Conservation (phyloP, 495 filamentous ascomycete species). For the Rhizodiscina lignyota region DNA sequence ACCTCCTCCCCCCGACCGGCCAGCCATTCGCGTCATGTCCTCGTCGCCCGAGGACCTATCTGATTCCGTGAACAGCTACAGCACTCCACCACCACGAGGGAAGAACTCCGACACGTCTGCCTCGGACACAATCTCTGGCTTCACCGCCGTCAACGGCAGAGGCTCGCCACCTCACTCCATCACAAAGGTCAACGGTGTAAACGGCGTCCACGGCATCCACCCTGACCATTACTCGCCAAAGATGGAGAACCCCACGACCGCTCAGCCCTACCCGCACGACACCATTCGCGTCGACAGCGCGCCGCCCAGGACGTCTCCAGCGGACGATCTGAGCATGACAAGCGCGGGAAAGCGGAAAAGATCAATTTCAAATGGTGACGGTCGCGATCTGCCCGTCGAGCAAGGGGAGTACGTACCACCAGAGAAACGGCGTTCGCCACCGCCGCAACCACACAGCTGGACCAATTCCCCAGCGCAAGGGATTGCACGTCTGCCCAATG, state of each 20-base stretch:
- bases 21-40: too few species aligned
- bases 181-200: too few species aligned
- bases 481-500: neutral
- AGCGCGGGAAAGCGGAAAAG: slow-evolving; percentile 10
- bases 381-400: too few species aligned
- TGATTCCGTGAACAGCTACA: too few species aligned
- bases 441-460: too few species aligned
- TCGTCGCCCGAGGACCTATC: too few species aligned
- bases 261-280: neutral
- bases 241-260: neutral
- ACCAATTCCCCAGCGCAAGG: neutral
- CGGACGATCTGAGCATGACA: neutral
- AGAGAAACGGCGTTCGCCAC: neutral
- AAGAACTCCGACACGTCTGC: too few species aligned
- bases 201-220: neutral
- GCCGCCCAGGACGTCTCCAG: too few species aligned
- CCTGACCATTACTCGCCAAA: neutral
- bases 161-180: neutral
- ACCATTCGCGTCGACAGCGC: neutral
- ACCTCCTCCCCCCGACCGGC: too few species aligned
- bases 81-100: too few species aligned
- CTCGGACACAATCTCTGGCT: too few species aligned
- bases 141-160: neutral
- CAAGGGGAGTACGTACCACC: too few species aligned
- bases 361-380: slow-evolving; percentile 8